Evolutionary conservation across 2,329 filamentous ascomycete genomes (phyloP).

Genomic region (Aphanocladium album): DNA sequence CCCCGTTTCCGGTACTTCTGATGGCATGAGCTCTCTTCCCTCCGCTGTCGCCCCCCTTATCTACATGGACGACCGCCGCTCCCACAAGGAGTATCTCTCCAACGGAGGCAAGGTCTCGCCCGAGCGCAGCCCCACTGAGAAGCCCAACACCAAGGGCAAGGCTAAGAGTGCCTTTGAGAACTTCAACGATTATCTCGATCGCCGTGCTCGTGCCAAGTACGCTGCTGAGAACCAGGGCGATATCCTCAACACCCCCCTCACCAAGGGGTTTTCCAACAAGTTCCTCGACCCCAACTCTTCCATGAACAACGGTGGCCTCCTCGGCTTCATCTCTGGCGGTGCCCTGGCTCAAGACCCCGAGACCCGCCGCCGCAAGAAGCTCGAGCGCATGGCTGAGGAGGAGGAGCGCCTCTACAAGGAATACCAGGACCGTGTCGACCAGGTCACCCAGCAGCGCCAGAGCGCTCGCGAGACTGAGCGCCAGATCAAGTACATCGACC

Average conservation of each 20-base stretch:
- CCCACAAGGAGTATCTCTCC: conserved; percentile 13
- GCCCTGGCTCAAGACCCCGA: conserved; percentile 12
- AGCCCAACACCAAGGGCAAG: conserved; percentile 10
- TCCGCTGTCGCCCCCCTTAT: conserved; percentile 11
- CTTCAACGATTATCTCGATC: conserved; percentile 15
- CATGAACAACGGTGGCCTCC: conserved; percentile 15
- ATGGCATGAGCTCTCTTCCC: conserved; percentile 11
- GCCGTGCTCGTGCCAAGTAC: conserved; percentile 14
- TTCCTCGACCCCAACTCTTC: conserved; percentile 22
- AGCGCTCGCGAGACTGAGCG: conserved; percentile 12
- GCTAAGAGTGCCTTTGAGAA: conserved; percentile 13
- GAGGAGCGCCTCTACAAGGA: conserved; percentile 12
- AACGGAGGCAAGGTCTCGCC: not conserved
- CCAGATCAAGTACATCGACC: conserved; percentile 13
- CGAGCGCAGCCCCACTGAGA: not conserved
- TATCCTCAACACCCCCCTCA: conserved; percentile 13
- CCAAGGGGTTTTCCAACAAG: conserved; percentile 24
- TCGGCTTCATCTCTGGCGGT: conserved; percentile 14
- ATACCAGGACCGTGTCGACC: conserved; percentile 12
- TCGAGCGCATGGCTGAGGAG: conserved; percentile 9
- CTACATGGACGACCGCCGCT: conserved; percentile 13
- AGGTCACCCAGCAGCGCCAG: conserved; percentile 12
- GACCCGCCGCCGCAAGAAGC: conserved; percentile 10
- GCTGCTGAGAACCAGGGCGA: conserved; percentile 14
- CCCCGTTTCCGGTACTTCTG: conserved; percentile 10